Conservation (phyloP, 2,329 filamentous ascomycete genomes). For the Botrytis aclada region DNA sequence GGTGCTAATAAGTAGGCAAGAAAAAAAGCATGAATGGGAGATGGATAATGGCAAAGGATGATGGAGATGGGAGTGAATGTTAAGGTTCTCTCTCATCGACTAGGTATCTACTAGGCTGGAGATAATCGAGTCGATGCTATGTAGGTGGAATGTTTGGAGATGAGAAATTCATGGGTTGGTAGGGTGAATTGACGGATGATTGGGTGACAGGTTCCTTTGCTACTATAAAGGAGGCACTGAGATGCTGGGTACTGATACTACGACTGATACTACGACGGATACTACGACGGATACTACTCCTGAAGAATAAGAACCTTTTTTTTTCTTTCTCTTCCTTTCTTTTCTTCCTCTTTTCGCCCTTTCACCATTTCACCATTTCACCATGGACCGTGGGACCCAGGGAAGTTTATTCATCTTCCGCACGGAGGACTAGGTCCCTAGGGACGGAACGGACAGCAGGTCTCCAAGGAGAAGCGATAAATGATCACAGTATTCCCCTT, state of each 20-base stretch:
- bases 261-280: neutral
- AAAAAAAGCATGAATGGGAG: neutral
- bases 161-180: slow-evolving; percentile 11
- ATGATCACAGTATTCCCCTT: neutral
- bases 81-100: too few relatives aligned
- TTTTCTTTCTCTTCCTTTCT: neutral
- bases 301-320: too few relatives aligned
- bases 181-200: neutral
- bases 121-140: neutral
- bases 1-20: neutral
- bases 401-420: neutral
- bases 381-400: neutral
- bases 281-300: neutral
- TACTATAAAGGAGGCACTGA: too few relatives aligned
- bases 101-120: neutral
- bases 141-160: slow-evolving; percentile 3
- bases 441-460: too few relatives aligned
- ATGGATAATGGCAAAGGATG: neutral
- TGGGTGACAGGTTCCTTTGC: neutral
- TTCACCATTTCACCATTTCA: too few relatives aligned
- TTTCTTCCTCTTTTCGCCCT: too few relatives aligned
- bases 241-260: neutral
- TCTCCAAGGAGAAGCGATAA: too few relatives aligned
- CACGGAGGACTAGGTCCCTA: neutral
- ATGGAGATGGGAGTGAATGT: too few relatives aligned